Percentiles rank a stretch among this genome's conserved stretches.
phyloP scores from a whole-genome alignment of 164 flowering plant species.

The Kingdonia uniflora region DNA sequence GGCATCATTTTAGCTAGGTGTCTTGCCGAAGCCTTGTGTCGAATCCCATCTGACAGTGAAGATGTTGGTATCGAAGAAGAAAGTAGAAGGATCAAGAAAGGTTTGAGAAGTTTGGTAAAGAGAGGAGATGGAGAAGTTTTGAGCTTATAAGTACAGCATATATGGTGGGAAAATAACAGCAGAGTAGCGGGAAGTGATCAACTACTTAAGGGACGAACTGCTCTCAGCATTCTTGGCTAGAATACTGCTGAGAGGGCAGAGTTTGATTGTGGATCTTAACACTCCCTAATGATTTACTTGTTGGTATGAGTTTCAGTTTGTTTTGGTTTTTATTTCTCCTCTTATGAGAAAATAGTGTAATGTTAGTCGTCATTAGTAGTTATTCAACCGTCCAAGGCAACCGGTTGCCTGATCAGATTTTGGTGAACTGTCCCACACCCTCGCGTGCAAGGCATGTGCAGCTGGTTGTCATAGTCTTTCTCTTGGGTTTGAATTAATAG shows the following conservation, averaged over 20 bases:
- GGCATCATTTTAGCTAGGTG: slow-evolving; percentile 31
- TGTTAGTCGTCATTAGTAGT: no score
- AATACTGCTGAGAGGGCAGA: slow-evolving; percentile 17
- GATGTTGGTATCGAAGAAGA: slow-evolving; percentile 19
- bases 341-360: no score
- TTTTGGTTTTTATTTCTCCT: no score
- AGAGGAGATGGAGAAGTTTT: slow-evolving; percentile 23
- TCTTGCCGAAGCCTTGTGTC: slow-evolving; percentile 21
- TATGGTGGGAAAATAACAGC: slow-evolving; percentile 8
- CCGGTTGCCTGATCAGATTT: no score
- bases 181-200: slow-evolving; percentile 8
- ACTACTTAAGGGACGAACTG: slow-evolving; percentile 7
- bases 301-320: no score
- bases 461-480: no score
- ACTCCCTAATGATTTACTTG: no score
- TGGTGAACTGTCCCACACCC: no score
- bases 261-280: slow-evolving; percentile 39
- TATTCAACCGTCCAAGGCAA: no score
- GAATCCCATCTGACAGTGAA: slow-evolving; percentile 2
- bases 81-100: slow-evolving; percentile 8
- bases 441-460: no score
- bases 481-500: no score
- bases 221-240: slow-evolving; percentile 5
- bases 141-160: slow-evolving; percentile 15
- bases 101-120: slow-evolving; percentile 15